Conservation (phyloP, 2,329 filamentous ascomycete species). For the Epichloe typhina region DNA sequence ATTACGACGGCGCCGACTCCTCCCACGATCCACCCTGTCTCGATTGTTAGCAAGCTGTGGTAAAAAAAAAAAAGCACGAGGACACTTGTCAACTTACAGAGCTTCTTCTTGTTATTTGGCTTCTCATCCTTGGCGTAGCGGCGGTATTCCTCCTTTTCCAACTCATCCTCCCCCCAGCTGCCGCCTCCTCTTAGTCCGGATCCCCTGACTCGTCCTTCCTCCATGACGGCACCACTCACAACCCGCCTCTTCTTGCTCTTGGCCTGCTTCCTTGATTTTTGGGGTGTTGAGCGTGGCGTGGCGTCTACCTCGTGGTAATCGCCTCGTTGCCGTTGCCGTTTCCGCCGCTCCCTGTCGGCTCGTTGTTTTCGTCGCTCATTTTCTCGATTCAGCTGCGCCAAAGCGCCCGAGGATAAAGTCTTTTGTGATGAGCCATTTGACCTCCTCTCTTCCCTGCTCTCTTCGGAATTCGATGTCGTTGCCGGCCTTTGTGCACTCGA, state of each 20-base stretch:
- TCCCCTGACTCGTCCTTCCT: constrained; percentile 43
- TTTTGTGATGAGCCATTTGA: constrained; percentile 12
- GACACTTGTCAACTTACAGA: constrained; percentile 29
- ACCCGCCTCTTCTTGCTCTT: constrained; percentile 42
- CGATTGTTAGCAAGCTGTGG: constrained; percentile 10
- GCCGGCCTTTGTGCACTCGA: constrained; percentile 19
- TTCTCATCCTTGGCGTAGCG: constrained; percentile 29
- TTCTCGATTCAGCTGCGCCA: constrained; percentile 52
- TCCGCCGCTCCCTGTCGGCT: constrained; percentile 20
- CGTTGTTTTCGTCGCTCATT: constrained; percentile 40
- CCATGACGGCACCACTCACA: constrained; percentile 57
- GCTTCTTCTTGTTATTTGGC: constrained; percentile 45
- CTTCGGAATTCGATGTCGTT: constrained; percentile 19
- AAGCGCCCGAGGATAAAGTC: constrained; percentile 36
- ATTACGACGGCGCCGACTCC: constrained; percentile 41
- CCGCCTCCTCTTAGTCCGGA: constrained; percentile 31
- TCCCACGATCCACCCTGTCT: constrained; percentile 38
- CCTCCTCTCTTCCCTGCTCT: constrained; percentile 15
- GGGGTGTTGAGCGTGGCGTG: constrained; percentile 2
- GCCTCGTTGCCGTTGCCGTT: constrained; percentile 6
- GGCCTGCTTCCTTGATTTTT: constrained; percentile 20
- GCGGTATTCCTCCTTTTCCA: constrained; percentile 36
- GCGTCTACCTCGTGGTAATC: constrained; percentile 4
- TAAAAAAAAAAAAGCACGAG: too few relatives aligned
- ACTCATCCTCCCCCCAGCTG: constrained; percentile 26